phyloP scores from a whole-genome alignment of 2,329 filamentous ascomycete genomes.

The Trichophyton rubrum region DNA sequence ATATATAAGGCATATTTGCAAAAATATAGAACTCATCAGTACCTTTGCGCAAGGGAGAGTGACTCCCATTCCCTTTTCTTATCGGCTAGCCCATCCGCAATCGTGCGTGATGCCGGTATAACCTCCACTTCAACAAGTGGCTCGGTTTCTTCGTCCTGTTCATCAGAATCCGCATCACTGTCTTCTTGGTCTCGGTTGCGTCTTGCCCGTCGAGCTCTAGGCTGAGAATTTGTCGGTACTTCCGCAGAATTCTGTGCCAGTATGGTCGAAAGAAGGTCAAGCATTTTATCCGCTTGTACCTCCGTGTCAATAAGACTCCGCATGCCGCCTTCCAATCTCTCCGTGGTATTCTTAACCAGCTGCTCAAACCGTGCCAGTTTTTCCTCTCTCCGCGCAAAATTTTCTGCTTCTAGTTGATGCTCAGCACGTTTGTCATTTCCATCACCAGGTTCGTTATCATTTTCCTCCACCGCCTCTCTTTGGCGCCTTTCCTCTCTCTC shows the following conservation, averaged over 20 bases:
- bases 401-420: conserved; percentile 17
- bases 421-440: neutral
- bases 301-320: conserved; percentile 47
- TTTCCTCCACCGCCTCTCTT: neutral
- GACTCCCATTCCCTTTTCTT: conserved; percentile 25
- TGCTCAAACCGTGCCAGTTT: conserved; percentile 32
- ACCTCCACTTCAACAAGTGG: conserved; percentile 33
- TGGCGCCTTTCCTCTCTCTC: neutral
- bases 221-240: conserved; percentile 16
- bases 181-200: conserved; percentile 17
- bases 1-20: neutral
- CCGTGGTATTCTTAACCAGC: conserved; percentile 41
- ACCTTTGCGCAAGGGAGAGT: conserved; percentile 33
- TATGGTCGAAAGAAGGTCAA: conserved; percentile 34
- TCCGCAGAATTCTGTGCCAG: conserved; percentile 9
- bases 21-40: conserved; percentile 6
- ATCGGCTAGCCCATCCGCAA: conserved; percentile 26
- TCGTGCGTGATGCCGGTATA: conserved; percentile 24
- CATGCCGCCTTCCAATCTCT: conserved; percentile 45
- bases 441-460: neutral
- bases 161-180: conserved; percentile 13
- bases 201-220: conserved; percentile 22
- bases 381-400: conserved; percentile 27
- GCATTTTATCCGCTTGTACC: conserved; percentile 34
- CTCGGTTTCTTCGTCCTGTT: conserved; percentile 28